Percentiles rank a stretch among this genome's conserved stretches.
Evolutionary conservation across 768 basidiomycete species (phyloP).

Genomic region (Calocera cornea): DNA sequence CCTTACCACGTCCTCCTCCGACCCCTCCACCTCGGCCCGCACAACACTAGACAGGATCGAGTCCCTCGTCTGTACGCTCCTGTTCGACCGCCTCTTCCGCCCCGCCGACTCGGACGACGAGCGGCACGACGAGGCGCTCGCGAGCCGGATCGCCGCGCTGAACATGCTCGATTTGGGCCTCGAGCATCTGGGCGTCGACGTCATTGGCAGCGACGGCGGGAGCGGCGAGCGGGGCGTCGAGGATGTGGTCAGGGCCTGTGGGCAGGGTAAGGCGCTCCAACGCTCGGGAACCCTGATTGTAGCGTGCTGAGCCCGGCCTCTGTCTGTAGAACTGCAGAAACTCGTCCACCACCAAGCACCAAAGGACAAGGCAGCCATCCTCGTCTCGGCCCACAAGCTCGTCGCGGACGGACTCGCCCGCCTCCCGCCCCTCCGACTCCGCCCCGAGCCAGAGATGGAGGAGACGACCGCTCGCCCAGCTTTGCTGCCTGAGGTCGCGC

Average conservation of each 20-base stretch:
- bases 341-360: constrained; percentile 43
- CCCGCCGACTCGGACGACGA: constrained; percentile 62
- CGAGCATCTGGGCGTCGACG: constrained; percentile 78
- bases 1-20: constrained; percentile 1
- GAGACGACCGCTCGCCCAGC: constrained; percentile 23
- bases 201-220: constrained; percentile 33
- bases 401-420: constrained; percentile 69
- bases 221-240: constrained; percentile 37
- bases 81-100: constrained; percentile 56
- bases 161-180: constrained; percentile 81
- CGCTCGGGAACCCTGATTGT: not conserved
- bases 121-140: constrained; percentile 79
- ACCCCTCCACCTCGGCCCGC: constrained; percentile 30
- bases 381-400: constrained; percentile 74
- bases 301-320: not conserved
- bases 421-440: constrained; percentile 60
- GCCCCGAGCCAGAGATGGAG: constrained; percentile 41
- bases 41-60: constrained; percentile 65
- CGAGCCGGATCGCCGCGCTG: constrained; percentile 78
- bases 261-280: constrained; percentile 46
- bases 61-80: constrained; percentile 48
- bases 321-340: constrained; percentile 37
- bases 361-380: constrained; percentile 59
- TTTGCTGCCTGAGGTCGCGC: constrained; percentile 2
- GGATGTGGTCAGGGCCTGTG: constrained; percentile 55